Evolutionary conservation across 345 rosid genomes (phyloP).

Genomic region (Murraya paniculata): DNA sequence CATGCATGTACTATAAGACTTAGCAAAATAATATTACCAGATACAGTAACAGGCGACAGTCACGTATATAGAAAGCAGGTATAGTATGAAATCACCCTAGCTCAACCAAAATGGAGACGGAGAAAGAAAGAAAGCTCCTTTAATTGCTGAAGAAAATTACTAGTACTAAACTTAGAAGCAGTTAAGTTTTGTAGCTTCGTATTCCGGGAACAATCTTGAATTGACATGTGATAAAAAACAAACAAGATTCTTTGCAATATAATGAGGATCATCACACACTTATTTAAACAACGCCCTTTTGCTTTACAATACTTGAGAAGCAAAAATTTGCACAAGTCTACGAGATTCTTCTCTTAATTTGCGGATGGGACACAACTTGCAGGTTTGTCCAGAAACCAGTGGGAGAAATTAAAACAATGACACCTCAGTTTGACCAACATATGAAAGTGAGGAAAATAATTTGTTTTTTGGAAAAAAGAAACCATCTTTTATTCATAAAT

Average conservation of each 20-base stretch:
- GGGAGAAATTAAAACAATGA: slow-evolving; percentile 9
- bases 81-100: neutral
- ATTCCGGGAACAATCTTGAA: slow-evolving; percentile 16
- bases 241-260: slow-evolving; percentile 18
- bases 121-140: neutral
- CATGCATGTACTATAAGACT: neutral
- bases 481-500: neutral
- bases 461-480: too few relatives aligned
- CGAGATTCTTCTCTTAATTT: slow-evolving; percentile 18
- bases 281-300: neutral
- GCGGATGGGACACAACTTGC: slow-evolving; percentile 8
- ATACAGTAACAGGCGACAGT: neutral
- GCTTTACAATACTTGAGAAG: slow-evolving; percentile 7
- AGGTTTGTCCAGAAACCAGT: slow-evolving; percentile 9
- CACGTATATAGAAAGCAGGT: neutral
- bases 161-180: neutral
- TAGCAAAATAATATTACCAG: neutral
- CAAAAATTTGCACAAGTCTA: slow-evolving; percentile 4
- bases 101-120: neutral
- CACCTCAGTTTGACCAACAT: slow-evolving; percentile 12
- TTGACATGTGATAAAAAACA: neutral
- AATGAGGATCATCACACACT: slow-evolving; percentile 13
- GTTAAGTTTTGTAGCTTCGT: slow-evolving; percentile 11
- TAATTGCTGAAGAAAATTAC: neutral
- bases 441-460: neutral